Percentiles rank a stretch among this genome's conserved stretches.
These are phyloP conservation scores for Mucor sp. DNA, from an alignment of 371 early-diverging fungal genomes.

Conservation along the genomic window DNA sequence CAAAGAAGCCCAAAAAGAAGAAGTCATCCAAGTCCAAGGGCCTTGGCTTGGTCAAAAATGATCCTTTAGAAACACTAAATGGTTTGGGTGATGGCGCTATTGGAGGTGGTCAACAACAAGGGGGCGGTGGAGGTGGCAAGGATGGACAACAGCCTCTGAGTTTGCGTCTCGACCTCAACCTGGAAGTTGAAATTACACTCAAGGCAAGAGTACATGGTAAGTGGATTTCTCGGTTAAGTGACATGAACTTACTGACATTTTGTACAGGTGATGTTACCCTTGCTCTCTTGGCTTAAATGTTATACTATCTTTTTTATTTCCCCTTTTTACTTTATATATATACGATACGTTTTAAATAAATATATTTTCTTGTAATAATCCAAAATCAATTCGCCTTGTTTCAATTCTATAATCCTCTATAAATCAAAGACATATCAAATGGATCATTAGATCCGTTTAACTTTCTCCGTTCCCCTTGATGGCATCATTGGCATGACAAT, in stretches of 20 bases:
- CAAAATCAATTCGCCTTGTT: not conserved
- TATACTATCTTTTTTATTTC: not conserved
- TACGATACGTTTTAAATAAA: slow-evolving; percentile 10
- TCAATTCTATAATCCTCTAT: not conserved
- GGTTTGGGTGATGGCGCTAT: slow-evolving; percentile 1
- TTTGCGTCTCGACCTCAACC: slow-evolving; percentile 36
- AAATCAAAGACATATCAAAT: not conserved
- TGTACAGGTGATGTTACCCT: slow-evolving; percentile 31
- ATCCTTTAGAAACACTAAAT: slow-evolving; percentile 7
- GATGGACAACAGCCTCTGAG: slow-evolving; percentile 25
- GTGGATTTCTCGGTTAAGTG: not conserved
- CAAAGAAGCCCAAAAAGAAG: slow-evolving; percentile 24
- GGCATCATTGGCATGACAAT: not conserved
- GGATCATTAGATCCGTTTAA: not conserved
- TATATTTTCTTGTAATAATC: not conserved
- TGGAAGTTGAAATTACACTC: slow-evolving; percentile 38
- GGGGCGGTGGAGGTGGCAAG: slow-evolving; percentile 18
- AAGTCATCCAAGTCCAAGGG: slow-evolving; percentile 15
- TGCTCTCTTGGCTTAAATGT: slow-evolving; percentile 19
- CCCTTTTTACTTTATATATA: not conserved
- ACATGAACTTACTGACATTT: not conserved
- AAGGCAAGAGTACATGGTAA: slow-evolving; percentile 32
- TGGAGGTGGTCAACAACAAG: slow-evolving; percentile 3
- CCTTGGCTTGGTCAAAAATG: slow-evolving; percentile 14
- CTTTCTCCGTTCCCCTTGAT: not conserved